phyloP scores from a whole-genome alignment of 768 basidiomycete species.

The Xerocomus brunneocitrinus region DNA sequence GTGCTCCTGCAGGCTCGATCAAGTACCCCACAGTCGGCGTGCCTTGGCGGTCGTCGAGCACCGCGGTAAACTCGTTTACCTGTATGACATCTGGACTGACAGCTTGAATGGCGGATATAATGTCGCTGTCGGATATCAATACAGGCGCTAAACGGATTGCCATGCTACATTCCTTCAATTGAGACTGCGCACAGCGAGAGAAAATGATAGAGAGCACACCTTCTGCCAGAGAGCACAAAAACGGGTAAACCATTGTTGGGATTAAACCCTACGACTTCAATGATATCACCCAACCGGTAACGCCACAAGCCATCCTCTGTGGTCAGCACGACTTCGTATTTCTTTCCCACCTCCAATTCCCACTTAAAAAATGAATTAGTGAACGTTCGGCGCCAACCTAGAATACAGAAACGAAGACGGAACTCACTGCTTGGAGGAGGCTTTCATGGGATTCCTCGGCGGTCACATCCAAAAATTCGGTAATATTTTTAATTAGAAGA shows the following conservation, averaged over 20 bases:
- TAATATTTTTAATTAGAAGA: no score
- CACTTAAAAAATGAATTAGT: neutral
- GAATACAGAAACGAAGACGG: neutral
- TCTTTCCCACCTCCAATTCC: neutral
- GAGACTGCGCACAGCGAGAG: neutral
- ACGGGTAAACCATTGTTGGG: neutral
- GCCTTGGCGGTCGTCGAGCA: neutral
- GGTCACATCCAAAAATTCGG: no score
- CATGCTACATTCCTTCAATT: neutral
- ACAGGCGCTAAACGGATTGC: neutral
- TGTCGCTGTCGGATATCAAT: neutral
- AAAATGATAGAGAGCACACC: neutral
- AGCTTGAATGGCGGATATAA: neutral
- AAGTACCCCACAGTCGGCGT: neutral
- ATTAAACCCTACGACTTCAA: neutral
- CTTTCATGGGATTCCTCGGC: neutral
- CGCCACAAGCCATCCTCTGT: neutral
- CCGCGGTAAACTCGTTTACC: neutral
- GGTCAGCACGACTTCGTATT: neutral
- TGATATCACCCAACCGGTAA: neutral
- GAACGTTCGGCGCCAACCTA: neutral
- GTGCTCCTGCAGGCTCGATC: neutral
- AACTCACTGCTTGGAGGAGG: conserved; percentile 4
- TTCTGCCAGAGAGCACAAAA: neutral
- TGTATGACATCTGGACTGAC: neutral